A percentile compares a stretch with the other conserved stretches of the same genome.
Conservation (phyloP, 192 early-diverging fungal genomes). For the Spinellus fusiger region DNA sequence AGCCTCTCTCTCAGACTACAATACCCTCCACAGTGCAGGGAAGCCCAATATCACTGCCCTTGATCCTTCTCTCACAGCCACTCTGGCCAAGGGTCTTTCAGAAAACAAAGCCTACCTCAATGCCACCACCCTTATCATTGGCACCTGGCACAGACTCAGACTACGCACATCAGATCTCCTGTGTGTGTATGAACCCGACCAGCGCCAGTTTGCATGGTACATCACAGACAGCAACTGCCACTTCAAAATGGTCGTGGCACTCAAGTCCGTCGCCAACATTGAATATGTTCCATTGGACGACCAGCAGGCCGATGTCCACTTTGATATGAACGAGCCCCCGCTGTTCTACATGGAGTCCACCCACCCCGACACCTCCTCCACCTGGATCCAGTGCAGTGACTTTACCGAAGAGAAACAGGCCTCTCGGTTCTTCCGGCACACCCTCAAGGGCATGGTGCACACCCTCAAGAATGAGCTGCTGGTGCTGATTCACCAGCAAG, state of each 20-base stretch:
- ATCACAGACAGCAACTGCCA: constrained; percentile 46
- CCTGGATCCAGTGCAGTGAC: constrained; percentile 59
- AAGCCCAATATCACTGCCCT: not conserved
- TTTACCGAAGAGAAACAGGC: constrained; percentile 63
- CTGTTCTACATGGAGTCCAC: constrained; percentile 53
- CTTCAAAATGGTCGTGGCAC: constrained; percentile 54
- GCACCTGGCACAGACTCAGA: constrained; percentile 54
- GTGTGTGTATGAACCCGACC: constrained; percentile 43
- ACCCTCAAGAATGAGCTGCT: constrained; percentile 13
- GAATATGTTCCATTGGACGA: constrained; percentile 31
- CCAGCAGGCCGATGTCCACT: constrained; percentile 33
- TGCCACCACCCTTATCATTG: constrained; percentile 42
- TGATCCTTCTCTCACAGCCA: not conserved
- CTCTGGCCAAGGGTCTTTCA: not conserved
- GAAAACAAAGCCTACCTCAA: constrained; percentile 26
- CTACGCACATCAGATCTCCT: constrained; percentile 40
- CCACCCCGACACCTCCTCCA: not conserved
- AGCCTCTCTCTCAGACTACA: no score
- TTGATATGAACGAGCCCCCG: constrained; percentile 47
- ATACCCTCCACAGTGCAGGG: no score
- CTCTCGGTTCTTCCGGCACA: constrained; percentile 42
- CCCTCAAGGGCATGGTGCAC: constrained; percentile 36
- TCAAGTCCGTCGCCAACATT: constrained; percentile 38
- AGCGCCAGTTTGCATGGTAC: constrained; percentile 46
- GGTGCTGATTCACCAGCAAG: not conserved